Evolutionary conservation across 176 grass and related monocot species (phyloP), one percentile per base, ranked within the genome.

Genomic region (Triticum dicoccoides): DNA sequence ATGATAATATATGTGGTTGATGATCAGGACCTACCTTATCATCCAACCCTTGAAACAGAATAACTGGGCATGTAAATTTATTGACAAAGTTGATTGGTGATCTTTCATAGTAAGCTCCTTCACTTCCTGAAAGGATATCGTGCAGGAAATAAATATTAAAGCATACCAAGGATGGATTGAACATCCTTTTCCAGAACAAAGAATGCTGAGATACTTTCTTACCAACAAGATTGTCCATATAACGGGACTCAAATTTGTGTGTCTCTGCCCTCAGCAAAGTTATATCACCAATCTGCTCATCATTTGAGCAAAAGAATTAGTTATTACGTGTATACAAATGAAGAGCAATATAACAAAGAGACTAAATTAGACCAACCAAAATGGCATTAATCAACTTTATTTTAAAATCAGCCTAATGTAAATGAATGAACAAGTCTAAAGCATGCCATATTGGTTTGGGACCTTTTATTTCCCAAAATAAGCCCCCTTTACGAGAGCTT

Each of bases 41-140:
- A 44, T 96, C 93, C 44, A 98, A 82, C 35, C 95, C 95, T 89
- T 98, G 95, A 81, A 98, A 98, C 45, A 98, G 87, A 87, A 98
- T 98, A 21, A 98, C 89, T 2, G 95, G 95, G 47, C 95, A 95
- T 20, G 87, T 92, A 91, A 95, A 98, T 77, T 95, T 93, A 78
- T 95, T 84, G 23, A 98, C 89, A 65, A 91, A 95, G 67, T 98
- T 98, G 84, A 98, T 98, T 11, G 93, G 95, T 27, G 95, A 90
- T 85, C 88, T 90, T 78, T 95, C 93, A 61, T 89, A 90, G 74
- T 90, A 98, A 64, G 73, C 93, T 0, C 32, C 85, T 83, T 92
- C 90, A 86, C 86, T 79, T 80, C 91, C 96, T 98, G 11, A 66
- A 94, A 79, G 13, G 20, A 41, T 10, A 8, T 29, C 27, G 2